phyloP scores from a whole-genome alignment of 2,329 filamentous ascomycete genomes.

The Microdochium paspali region DNA sequence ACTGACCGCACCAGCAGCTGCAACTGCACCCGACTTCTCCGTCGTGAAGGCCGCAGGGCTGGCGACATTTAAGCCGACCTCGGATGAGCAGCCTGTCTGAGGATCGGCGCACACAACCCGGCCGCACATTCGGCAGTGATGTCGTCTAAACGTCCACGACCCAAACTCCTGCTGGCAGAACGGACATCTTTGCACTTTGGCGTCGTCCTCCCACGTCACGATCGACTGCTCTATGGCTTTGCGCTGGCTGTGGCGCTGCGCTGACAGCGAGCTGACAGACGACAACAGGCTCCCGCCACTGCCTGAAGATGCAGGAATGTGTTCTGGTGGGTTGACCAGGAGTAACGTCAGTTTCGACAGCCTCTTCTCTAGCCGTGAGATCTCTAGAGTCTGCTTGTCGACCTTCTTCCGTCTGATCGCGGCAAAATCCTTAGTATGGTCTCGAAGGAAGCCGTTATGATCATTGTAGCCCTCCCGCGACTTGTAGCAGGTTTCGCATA shows the following conservation, averaged over 20 bases:
- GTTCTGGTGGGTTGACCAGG: constrained; percentile 65
- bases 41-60: constrained; percentile 33
- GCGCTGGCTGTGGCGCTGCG: constrained; percentile 59
- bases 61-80: constrained; percentile 72
- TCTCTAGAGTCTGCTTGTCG: constrained; percentile 78
- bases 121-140: constrained; percentile 92
- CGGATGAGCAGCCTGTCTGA: constrained; percentile 73
- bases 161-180: constrained; percentile 96
- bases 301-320: constrained; percentile 40
- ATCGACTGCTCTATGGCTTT: constrained; percentile 84
- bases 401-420: constrained; percentile 66
- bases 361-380: constrained; percentile 83
- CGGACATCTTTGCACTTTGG: constrained; percentile 69
- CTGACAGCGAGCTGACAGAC: constrained; percentile 50
- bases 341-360: constrained; percentile 83
- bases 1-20: constrained; percentile 32
- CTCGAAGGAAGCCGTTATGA: constrained; percentile 59
- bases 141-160: constrained; percentile 82
- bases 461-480: constrained; percentile 94
- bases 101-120: constrained; percentile 86
- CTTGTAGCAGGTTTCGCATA: constrained; percentile 99
- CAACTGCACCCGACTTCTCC: constrained; percentile 25
- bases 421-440: constrained; percentile 65
- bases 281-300: constrained; percentile 46
- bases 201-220: constrained; percentile 92